These are phyloP conservation scores for Dalbergia cultrata DNA, from an alignment of 306 rosid genomes.

Conservation along the genomic window DNA sequence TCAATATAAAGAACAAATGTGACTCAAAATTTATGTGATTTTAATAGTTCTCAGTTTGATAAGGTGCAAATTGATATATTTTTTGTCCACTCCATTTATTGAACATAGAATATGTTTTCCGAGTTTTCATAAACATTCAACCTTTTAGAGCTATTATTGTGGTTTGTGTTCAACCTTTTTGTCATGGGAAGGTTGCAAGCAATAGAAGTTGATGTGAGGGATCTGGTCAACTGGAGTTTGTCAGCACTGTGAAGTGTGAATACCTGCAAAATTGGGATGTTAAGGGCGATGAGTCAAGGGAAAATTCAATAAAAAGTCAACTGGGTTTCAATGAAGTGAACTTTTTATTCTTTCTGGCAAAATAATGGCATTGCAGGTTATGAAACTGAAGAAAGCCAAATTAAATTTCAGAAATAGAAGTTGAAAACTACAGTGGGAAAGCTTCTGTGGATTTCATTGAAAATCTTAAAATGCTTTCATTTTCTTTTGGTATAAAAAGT, in stretches of 20 bases:
- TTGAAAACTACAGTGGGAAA: not conserved
- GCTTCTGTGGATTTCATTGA: constrained; percentile 3
- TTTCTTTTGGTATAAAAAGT: constrained; percentile 18
- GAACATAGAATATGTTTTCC: not conserved
- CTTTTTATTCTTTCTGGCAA: not conserved
- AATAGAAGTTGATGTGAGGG: constrained; percentile 26
- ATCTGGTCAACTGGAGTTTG: constrained; percentile 26
- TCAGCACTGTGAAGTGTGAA: not conserved
- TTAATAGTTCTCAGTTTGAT: constrained; percentile 13
- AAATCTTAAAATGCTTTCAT: constrained; percentile 19
- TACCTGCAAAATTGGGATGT: constrained; percentile 12
- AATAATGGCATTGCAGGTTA: constrained; percentile 6
- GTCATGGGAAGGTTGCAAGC: constrained; percentile 27
- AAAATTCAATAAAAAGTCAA: not conserved
- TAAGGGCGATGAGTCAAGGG: not conserved
- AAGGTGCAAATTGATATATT: not conserved
- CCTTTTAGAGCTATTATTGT: constrained; percentile 28
- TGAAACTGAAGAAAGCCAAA: not conserved
- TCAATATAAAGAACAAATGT: constrained; percentile 1
- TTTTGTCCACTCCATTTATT: constrained; percentile 1
- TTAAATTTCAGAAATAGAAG: not conserved
- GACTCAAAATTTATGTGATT: not conserved
- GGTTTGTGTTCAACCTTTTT: constrained; percentile 18
- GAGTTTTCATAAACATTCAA: constrained; percentile 12
- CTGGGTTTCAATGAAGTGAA: not conserved